Conservation (phyloP, 148 eudicot species). For the Fagopyrum esculentum region DNA sequence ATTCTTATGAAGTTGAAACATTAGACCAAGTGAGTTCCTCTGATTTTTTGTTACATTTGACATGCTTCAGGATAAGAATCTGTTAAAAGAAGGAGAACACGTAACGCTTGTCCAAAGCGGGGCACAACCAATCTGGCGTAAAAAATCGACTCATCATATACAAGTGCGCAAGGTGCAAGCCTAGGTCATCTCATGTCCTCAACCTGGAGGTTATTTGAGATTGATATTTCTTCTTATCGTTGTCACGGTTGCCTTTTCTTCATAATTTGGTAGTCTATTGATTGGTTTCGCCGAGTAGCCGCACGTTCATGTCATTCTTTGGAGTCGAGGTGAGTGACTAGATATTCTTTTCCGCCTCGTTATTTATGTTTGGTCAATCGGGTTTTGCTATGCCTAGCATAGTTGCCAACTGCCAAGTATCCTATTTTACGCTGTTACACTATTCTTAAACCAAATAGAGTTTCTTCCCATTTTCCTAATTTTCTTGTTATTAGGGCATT, state of each 20-base stretch:
- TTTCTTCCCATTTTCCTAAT: neutral
- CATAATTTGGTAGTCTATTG: neutral
- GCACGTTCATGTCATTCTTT: neutral
- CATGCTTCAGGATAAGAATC: slow-evolving; percentile 49
- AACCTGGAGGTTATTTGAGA: neutral
- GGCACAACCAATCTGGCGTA: slow-evolving; percentile 95
- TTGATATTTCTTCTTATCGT: neutral
- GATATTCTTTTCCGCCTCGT: neutral
- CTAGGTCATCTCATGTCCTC: slow-evolving; percentile 14
- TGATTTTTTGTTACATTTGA: neutral
- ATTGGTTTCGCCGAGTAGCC: neutral
- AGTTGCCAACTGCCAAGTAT: no score
- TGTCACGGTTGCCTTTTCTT: neutral
- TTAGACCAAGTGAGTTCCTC: neutral
- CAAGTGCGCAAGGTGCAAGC: slow-evolving; percentile 81
- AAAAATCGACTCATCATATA: slow-evolving; percentile 88
- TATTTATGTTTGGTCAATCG: neutral
- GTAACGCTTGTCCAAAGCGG: slow-evolving; percentile 98
- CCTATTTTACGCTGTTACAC: neutral
- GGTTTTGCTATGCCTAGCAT: neutral
- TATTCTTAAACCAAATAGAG: neutral
- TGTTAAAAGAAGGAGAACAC: slow-evolving; percentile 56
- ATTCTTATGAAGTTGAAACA: neutral
- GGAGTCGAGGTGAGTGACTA: neutral
- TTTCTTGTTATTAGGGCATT: neutral